Evolutionary conservation across 768 basidiomycete genomes (phyloP).

Genomic region (Termitomyces sp.): DNA sequence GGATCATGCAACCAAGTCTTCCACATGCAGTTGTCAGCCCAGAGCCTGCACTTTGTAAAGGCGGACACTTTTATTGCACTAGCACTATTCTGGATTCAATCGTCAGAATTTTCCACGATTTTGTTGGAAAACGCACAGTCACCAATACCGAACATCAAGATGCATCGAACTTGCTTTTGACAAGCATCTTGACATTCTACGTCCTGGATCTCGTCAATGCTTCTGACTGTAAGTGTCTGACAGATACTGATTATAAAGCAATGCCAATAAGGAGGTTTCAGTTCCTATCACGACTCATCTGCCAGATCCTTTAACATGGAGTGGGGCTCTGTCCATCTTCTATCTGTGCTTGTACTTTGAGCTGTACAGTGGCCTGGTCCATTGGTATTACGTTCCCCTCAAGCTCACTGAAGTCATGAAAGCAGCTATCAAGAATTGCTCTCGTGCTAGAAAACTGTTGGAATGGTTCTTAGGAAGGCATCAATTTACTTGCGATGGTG

Average conservation of each 20-base stretch:
- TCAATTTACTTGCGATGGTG: too few relatives aligned
- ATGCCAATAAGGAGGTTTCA: not conserved
- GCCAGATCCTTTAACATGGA: too few relatives aligned
- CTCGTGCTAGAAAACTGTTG: too few relatives aligned
- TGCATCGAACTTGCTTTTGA: not conserved
- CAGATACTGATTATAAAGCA: too few relatives aligned
- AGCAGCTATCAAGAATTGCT: too few relatives aligned
- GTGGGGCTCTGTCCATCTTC: too few relatives aligned
- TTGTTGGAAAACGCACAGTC: not conserved
- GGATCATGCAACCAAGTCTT: not conserved
- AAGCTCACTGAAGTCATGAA: too few relatives aligned
- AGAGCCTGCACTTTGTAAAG: not conserved
- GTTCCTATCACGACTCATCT: too few relatives aligned
- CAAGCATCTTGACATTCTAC: not conserved
- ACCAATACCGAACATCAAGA: not conserved
- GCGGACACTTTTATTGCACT: not conserved
- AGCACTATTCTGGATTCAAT: not conserved
- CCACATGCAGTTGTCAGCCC: not conserved
- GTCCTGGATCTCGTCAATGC: not conserved
- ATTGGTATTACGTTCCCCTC: not conserved
- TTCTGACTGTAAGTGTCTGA: not conserved
- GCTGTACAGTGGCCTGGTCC: not conserved
- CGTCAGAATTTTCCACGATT: too few relatives aligned
- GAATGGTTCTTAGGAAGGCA: too few relatives aligned
- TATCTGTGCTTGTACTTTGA: too few relatives aligned